Evolutionary conservation across 108 stramenopile species (phyloP), one percentile per base, ranked within the genome.

Genomic region (Skeletonema costatum): DNA sequence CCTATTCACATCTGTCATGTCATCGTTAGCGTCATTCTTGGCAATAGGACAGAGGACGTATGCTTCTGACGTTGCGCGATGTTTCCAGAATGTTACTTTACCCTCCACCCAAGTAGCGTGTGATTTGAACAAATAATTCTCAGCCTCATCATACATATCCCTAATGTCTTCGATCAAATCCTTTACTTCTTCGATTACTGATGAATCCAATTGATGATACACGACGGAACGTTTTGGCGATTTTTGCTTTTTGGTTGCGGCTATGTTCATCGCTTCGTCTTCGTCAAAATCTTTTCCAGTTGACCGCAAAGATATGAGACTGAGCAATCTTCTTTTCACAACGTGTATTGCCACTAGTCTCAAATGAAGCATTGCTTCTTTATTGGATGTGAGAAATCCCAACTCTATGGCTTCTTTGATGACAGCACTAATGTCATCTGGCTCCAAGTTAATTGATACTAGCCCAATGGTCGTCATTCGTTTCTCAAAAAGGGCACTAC

Each of bases 121-220:
- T 33, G 84, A 73, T 53, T 90, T 82, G 39, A 73, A 69, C 36
- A 96, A 70, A 71, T 83, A 91, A 9, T 50, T 56, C 56, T 92
- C 91, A 11, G 87, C 74, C 36, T 83, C 88, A 44, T 91, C 91
- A 71, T 86, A 94, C 76, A 94, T 81, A 33, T 95, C 93, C 36
- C 86, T 76, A 19, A 92, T 73, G 63, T 97, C 96, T 71, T 87
- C 87, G 30, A 87, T 77, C 33, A 92, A 62, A 72, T 94, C 92
- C 73, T 88, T 71, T 11, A 92, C 70, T 59, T 97, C 96, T 59
- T 90, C 76, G 68, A 59, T 70, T 4, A 59, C 48, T 13, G 85
- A 70, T 4, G 85, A 76, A 71, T 84, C 75, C 32, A 86, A 73
- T 3, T 73, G 62, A 21, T 41, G 41, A 71, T 79, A 84, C 35